Evolutionary conservation across 768 basidiomycete species (phyloP).

Genomic region (Astraeus odoratus): DNA sequence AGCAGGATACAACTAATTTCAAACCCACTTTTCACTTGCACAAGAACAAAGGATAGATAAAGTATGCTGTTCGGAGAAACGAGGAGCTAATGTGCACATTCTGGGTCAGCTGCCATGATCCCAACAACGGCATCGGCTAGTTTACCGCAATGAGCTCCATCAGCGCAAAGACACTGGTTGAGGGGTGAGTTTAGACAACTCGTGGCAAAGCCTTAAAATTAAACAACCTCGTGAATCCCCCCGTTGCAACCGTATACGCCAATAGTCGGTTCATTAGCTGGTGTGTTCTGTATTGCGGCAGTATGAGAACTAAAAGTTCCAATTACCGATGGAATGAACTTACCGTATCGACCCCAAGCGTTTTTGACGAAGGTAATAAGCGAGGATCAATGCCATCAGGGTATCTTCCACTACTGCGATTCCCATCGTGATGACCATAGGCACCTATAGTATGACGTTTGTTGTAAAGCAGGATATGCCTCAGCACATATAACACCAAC

Average conservation of each 20-base stretch:
- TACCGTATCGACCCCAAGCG: no score
- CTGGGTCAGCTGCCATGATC: not conserved
- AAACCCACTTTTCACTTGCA: not conserved
- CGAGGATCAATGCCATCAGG: not conserved
- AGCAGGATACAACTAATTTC: not conserved
- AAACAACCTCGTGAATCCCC: slow-evolving; percentile 7
- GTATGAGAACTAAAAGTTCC: no score
- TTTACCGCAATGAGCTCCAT: not conserved
- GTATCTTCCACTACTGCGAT: not conserved
- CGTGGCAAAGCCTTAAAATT: not conserved
- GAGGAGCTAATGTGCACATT: not conserved
- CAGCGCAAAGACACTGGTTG: not conserved
- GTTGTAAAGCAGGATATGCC: not conserved
- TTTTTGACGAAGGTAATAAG: not conserved
- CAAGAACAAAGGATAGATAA: not conserved
- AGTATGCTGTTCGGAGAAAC: not conserved
- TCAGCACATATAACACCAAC: not conserved
- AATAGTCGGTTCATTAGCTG: slow-evolving; percentile 5
- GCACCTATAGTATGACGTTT: not conserved
- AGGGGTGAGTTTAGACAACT: not conserved
- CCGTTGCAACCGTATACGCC: slow-evolving; percentile 6
- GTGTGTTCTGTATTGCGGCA: slow-evolving; percentile 1
- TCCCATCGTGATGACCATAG: not conserved
- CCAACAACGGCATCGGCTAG: not conserved
- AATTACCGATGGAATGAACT: no score